Evolutionary conservation across 148 eudicot genomes (phyloP).

Genomic region (Camellia japonica): DNA sequence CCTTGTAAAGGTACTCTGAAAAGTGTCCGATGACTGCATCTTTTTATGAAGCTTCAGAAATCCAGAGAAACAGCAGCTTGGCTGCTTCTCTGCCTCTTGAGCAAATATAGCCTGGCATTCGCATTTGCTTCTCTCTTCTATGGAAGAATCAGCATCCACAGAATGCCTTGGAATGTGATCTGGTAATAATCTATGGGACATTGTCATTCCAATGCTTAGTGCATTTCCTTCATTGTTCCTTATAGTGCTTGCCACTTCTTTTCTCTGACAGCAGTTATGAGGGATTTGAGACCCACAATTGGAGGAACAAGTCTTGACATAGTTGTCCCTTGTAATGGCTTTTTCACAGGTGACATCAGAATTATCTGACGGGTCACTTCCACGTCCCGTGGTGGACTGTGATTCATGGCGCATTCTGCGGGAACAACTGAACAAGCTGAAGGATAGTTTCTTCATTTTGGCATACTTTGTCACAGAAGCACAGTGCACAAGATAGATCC

Average conservation of each 20-base stretch:
- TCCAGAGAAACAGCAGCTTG: constrained; percentile 48
- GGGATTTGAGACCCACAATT: constrained; percentile 48
- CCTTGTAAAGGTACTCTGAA: constrained; percentile 26
- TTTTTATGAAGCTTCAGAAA: constrained; percentile 39
- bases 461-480: constrained; percentile 12
- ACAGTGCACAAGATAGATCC: constrained; percentile 46
- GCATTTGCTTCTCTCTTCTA: constrained; percentile 18
- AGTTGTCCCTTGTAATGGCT: constrained; percentile 38
- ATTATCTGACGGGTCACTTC: constrained; percentile 42
- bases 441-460: constrained; percentile 49
- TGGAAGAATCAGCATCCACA: constrained; percentile 10
- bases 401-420: constrained; percentile 40
- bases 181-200: constrained; percentile 39
- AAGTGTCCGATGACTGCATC: constrained; percentile 28
- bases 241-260: constrained; percentile 45
- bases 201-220: constrained; percentile 47
- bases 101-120: constrained; percentile 23
- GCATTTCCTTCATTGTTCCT: constrained; percentile 82
- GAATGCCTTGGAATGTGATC: constrained; percentile 21
- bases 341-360: constrained; percentile 43
- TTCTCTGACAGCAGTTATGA: constrained; percentile 37
- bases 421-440: constrained; percentile 68
- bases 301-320: constrained; percentile 50
- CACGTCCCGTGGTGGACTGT: constrained; percentile 36
- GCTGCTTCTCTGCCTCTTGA: constrained; percentile 38